Base-by-base conservation (phyloP, 169 alveolate genomes). In the Blepharisma undulans region DNA sequence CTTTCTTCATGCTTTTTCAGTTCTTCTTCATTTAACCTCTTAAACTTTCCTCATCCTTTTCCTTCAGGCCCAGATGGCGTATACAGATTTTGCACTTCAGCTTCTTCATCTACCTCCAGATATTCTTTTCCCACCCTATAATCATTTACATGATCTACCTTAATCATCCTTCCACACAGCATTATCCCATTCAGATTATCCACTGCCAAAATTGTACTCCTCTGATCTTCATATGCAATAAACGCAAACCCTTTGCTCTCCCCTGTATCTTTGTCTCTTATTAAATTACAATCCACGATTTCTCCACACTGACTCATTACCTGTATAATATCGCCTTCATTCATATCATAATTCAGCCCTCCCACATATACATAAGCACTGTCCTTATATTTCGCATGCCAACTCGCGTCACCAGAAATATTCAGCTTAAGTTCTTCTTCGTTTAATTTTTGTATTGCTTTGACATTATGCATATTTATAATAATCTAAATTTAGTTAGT, bases 121-220 rank as follows among this genome's bases (percentile, higher is more conserved):
- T 93, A 96, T 90, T 95, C 98, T 84, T 91, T 95, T 5, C 98
- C 98, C 4, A 95, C 87, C 92, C 91, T 98, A 95, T 97, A 99
- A 88, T 99, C 97, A 92, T 94, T 94, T 74, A 98, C 99, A 94
- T 99, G 99, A 92, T 99, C 99, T 14, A 99, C 99, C 76, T 98
- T 96, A 4, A 99, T 92, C 19, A 95, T 92, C 82, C 98, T 94
- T 27, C 98, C 99, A 86, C 98, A 92, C 85, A 97, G 94, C 33
- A 95, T 92, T 92, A 96, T 97, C 76, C 99, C 99, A 94, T 99
- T 99, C 77, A 98, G 97, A 93, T 99, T 99, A 94, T 99, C 99
- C 7, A 99, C 99, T n/a, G 99, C 99, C 91, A 99, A 96, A n/a
- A 99, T 94, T 0, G 99, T 99, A 76, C 99, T 96, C 90, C 99